phyloP scores from a whole-genome alignment of 129 eudicot genomes.

The Dittrichia graveolens region DNA sequence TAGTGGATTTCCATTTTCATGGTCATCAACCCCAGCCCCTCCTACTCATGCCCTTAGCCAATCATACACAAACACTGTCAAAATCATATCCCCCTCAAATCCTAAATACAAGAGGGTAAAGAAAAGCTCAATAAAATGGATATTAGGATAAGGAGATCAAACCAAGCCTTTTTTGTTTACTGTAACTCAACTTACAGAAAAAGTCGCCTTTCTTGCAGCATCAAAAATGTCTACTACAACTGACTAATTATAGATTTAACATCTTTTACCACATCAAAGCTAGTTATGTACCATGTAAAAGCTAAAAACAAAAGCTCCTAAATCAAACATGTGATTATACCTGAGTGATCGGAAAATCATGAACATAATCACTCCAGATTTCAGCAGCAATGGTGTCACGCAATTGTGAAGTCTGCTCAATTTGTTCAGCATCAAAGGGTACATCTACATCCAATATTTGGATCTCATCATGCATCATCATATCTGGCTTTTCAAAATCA shows the following conservation, averaged over 20 bases:
- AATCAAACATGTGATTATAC: conserved; percentile 4
- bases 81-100: not conserved
- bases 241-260: not conserved
- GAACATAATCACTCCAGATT: conserved; percentile 61
- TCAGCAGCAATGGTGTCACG: conserved; percentile 55
- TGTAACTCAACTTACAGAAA: not conserved
- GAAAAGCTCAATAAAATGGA: not conserved
- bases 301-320: conserved; percentile 1
- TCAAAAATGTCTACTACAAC: conserved; percentile 10
- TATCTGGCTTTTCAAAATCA: conserved; percentile 41
- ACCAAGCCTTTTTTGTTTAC: not conserved
- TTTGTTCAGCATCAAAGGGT: conserved; percentile 39
- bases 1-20: no score
- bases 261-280: conserved; percentile 12
- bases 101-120: not conserved
- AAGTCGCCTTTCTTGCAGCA: not conserved
- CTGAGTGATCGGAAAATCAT: conserved; percentile 42
- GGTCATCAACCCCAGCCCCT: no score
- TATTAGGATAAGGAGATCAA: not conserved
- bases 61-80: not conserved
- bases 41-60: not conserved
- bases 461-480: conserved; percentile 26
- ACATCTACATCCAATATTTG: conserved; percentile 38
- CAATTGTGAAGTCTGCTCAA: conserved; percentile 39
- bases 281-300: conserved; percentile 30